Evolutionary conservation across 441 rosid species (phyloP).

Genomic region (Rhodomyrtus psidioides): DNA sequence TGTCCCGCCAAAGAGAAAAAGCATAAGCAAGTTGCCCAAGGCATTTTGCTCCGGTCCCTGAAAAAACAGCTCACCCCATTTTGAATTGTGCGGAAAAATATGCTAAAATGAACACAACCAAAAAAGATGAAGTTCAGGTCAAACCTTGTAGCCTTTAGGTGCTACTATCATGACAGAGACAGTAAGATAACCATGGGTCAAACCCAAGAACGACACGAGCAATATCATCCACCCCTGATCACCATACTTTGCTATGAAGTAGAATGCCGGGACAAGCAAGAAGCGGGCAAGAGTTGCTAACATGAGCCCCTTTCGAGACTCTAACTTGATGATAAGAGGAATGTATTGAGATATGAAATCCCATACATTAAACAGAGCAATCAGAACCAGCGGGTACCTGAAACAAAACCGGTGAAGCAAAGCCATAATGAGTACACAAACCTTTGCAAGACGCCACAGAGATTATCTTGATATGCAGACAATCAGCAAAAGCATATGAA

Average conservation of each 20-base stretch:
- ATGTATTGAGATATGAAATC: neutral
- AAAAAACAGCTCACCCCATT: neutral
- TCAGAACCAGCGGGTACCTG: neutral
- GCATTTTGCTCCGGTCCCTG: constrained; percentile 2
- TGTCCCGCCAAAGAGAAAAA: neutral
- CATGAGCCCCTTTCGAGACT: neutral
- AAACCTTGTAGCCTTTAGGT: constrained; percentile 2
- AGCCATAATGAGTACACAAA: neutral
- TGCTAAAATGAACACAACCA: neutral
- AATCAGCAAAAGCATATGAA: neutral
- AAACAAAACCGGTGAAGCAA: neutral
- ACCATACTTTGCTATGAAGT: constrained; percentile 1
- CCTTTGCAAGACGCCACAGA: neutral
- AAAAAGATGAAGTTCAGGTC: neutral
- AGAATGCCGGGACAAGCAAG: neutral
- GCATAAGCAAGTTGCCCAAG: neutral
- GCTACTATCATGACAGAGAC: constrained; percentile 3
- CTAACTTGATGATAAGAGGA: neutral
- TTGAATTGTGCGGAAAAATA: neutral
- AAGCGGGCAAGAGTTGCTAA: neutral
- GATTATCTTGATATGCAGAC: no score
- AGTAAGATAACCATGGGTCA: neutral
- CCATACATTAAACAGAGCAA: neutral
- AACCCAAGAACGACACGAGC: neutral
- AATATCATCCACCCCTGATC: neutral